Evolutionary conservation across 306 rosid genomes (phyloP), one percentile per base, ranked within the genome.

Genomic region (Medicago ruthenica): DNA sequence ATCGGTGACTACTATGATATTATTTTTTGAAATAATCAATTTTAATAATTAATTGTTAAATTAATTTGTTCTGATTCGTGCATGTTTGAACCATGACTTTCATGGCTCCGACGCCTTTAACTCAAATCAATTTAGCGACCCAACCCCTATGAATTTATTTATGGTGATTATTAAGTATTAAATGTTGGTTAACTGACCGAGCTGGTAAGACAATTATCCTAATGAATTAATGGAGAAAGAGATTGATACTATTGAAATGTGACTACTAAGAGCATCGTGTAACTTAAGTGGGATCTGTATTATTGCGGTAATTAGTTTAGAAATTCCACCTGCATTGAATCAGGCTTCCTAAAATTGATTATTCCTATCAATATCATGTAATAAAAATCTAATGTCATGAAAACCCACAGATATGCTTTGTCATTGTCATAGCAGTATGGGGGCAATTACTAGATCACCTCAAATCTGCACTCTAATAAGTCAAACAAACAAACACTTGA

Each of bases 201-300:
- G 17, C 41, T 60, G 18, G 66, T 59, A 31, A 60, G 20, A 60
- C 67, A 60, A 60, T 27, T 60, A 31, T 60, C 67, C 41, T 60
- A 14, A 60, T 27, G 5, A 63, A 63, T 63, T 63, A 34, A 15
- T 63, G 22, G 22, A 63, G 47, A 63, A 34, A 36, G 69, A 63
- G 69, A n/a, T 63, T 63, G 69, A 63, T 63, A 27, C 31, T 27
- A n/a, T 4, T 36, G 69, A 63, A 63, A 63, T 9, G 69, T 63
- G 69, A 63, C 69, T 63, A 4, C 22, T 37, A 63, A 63, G 1
- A 63, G 47, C 69, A 36, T 63, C 36, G 9, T 63, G 24, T 8
- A 7, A 36, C 4, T 1, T 34, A 20, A 63, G 69, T 37, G 24
- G 68, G 14, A 63, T 36, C 0, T 63, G 15, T 36, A 63, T 63